phyloP scores from a whole-genome alignment of 768 basidiomycete genomes.

The Calocera cornea region DNA sequence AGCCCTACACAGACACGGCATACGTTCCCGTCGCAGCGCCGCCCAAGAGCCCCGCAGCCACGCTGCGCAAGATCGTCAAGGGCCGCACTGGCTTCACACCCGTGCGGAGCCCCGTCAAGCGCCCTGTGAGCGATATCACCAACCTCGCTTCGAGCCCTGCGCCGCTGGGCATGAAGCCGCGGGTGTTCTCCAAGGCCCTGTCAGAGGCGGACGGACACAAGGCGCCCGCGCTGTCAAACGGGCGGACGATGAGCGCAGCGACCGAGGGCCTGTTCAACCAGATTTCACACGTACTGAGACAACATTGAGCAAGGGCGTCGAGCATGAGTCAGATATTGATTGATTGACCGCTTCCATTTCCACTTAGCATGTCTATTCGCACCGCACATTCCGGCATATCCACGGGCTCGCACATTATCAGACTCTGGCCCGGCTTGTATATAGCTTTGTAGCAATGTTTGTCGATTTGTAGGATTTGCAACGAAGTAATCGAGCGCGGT shows the following conservation, averaged over 20 bases:
- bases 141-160: not conserved
- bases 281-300: not conserved
- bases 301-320: not conserved
- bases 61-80: not conserved
- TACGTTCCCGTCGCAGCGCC: not conserved
- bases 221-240: not conserved
- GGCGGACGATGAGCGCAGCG: not conserved
- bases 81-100: not conserved
- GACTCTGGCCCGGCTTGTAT: not conserved
- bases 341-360: too few species aligned
- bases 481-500: not conserved
- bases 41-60: not conserved
- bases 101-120: not conserved
- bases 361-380: not conserved
- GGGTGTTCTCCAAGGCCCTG: not conserved
- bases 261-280: not conserved
- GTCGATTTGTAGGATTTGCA: not conserved
- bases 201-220: not conserved
- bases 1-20: not conserved
- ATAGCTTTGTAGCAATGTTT: not conserved
- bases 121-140: not conserved
- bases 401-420: not conserved
- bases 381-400: not conserved
- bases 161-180: not conserved
- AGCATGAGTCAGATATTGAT: too few species aligned